Conservation (phyloP, 441 rosid species). For the Dalechampia spathulata region DNA sequence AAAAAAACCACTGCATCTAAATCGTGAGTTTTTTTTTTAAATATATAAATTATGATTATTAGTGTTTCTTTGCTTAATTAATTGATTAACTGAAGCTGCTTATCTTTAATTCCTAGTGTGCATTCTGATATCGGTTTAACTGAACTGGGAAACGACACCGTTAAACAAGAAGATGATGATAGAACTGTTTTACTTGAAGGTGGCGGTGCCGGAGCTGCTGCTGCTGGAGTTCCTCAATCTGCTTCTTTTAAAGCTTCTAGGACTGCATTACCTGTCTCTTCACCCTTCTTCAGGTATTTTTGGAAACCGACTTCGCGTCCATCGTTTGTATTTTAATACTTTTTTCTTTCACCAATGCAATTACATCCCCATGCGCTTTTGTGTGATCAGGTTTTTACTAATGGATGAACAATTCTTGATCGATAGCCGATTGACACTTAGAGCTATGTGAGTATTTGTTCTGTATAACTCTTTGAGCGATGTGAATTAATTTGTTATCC, state of each 20-base stretch:
- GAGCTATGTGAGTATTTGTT: conserved; percentile 62
- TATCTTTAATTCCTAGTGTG: conserved; percentile 41
- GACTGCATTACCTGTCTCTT: conserved; percentile 35
- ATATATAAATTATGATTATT: background rate
- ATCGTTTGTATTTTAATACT: background rate
- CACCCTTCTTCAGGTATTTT: conserved; percentile 60
- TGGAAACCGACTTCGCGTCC: no score
- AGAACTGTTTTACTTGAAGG: conserved; percentile 78
- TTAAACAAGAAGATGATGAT: conserved; percentile 85
- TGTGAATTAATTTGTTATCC: no score
- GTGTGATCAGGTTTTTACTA: conserved; percentile 53
- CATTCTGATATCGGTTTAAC: conserved; percentile 83
- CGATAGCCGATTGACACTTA: conserved; percentile 70
- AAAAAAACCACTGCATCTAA: conserved; percentile 47
- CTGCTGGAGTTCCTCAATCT: no score
- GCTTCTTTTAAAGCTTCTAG: conserved; percentile 50
- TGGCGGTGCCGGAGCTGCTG: conserved; percentile 81
- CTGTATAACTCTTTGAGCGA: background rate
- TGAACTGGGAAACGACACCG: conserved; percentile 45
- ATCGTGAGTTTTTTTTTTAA: conserved; percentile 51
- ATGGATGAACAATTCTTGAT: conserved; percentile 89
- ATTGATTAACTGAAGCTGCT: no score
- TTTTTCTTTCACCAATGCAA: background rate
- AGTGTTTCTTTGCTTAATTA: background rate
- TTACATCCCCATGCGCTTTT: conserved; percentile 1